Evolutionary conservation across 2,329 filamentous ascomycete genomes (phyloP).

Genomic region (Stemphylium beticola): DNA sequence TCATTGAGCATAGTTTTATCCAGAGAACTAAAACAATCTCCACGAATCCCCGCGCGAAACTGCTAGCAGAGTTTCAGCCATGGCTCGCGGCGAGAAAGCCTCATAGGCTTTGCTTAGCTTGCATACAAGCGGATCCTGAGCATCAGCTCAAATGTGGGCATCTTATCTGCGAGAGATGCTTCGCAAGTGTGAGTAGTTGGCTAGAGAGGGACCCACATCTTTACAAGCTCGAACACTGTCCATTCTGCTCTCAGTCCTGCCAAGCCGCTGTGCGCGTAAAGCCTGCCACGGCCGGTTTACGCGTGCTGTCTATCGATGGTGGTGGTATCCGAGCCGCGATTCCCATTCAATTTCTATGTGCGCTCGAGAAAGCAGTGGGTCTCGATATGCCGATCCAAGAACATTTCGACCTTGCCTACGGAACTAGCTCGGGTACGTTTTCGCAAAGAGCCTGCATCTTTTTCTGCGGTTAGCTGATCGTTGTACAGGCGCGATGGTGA

Average conservation of each 20-base stretch:
- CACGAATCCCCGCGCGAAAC: neutral
- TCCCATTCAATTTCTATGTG: neutral
- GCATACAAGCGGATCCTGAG: neutral
- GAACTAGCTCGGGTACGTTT: conserved; percentile 1
- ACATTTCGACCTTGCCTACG: neutral
- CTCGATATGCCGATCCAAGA: neutral
- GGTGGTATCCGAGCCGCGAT: neutral
- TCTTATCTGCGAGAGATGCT: conserved; percentile 1
- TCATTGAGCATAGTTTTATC: neutral
- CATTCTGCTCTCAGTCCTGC: neutral
- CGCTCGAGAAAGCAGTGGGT: conserved; percentile 1
- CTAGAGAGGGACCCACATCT: neutral
- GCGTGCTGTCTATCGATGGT: neutral
- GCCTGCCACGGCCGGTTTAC: neutral
- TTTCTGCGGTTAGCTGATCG: neutral
- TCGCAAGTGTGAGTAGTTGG: neutral
- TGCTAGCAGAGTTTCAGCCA: neutral
- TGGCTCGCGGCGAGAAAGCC: neutral
- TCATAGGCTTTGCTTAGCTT: neutral
- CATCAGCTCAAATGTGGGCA: neutral
- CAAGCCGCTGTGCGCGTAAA: neutral
- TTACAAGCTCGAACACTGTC: neutral
- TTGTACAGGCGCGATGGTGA: neutral
- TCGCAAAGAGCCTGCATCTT: neutral
- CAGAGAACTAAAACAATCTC: neutral